Conservation (phyloP, 2,329 filamentous ascomycete genomes). For the Pseudopithomyces chartarum region DNA sequence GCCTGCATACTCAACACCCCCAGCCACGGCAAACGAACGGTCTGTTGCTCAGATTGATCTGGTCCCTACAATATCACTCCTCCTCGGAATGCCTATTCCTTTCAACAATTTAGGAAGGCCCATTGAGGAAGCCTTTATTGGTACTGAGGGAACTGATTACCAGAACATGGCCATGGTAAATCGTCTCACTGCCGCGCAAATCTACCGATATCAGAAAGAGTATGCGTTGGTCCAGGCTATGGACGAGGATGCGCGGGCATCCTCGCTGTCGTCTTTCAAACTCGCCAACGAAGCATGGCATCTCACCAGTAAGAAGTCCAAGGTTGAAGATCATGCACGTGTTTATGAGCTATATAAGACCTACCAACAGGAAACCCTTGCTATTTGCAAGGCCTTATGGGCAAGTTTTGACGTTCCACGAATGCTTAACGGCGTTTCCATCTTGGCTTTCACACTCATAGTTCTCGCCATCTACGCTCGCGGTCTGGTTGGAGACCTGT, state of each 20-base stretch:
- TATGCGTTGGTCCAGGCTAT: slow-evolving; percentile 77
- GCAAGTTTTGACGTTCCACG: slow-evolving; percentile 86
- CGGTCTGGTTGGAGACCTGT: slow-evolving; percentile 58
- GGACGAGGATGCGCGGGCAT: slow-evolving; percentile 62
- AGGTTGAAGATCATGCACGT: slow-evolving; percentile 45
- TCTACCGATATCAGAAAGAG: slow-evolving; percentile 83
- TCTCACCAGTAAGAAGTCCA: slow-evolving; percentile 47
- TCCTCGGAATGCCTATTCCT: slow-evolving; percentile 89
- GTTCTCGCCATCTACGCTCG: slow-evolving; percentile 75
- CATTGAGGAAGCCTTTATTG: slow-evolving; percentile 91
- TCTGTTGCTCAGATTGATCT: slow-evolving; percentile 89
- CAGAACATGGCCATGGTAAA: slow-evolving; percentile 77
- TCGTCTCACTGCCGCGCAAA: slow-evolving; percentile 79
- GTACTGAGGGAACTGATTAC: slow-evolving; percentile 71
- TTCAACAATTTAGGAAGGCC: slow-evolving; percentile 94
- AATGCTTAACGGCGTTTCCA: slow-evolving; percentile 79
- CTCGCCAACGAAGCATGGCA: slow-evolving; percentile 62
- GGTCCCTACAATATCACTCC: slow-evolving; percentile 85
- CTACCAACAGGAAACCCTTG: slow-evolving; percentile 80
- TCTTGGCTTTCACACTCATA: slow-evolving; percentile 71
- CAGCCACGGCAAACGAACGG: slow-evolving; percentile 74
- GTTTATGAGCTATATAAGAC: slow-evolving; percentile 65
- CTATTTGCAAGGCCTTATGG: slow-evolving; percentile 83
- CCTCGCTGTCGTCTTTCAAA: slow-evolving; percentile 64
- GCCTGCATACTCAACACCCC: slow-evolving; percentile 61